Evolutionary conservation across 1,284 basidiomycete species (phyloP).

Genomic region (Anthracocystis walkeri): DNA sequence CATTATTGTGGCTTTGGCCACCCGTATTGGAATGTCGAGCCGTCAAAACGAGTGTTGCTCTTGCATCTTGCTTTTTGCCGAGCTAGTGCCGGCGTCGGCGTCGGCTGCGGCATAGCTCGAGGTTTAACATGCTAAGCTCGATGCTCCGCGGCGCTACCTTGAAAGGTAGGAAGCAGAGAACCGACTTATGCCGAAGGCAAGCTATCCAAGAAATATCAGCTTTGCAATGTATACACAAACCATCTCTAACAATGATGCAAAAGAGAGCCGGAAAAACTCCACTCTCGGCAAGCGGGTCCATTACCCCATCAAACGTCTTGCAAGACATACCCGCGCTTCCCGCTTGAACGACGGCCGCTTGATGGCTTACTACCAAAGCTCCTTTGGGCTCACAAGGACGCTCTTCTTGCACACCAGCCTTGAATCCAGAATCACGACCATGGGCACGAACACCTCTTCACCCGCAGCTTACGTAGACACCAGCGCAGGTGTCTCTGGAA

Average conservation of each 20-base stretch:
- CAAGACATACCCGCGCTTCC: background rate
- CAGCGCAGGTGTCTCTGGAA: constrained; percentile 15
- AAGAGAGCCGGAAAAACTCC: background rate
- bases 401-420: too few relatives aligned
- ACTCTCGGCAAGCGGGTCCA: constrained; percentile 1
- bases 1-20: too few relatives aligned
- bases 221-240: too few relatives aligned
- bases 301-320: constrained; percentile 5
- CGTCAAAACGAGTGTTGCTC: background rate
- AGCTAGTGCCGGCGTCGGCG: too few relatives aligned
- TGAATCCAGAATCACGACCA: background rate
- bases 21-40: background rate
- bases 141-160: too few relatives aligned
- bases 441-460: constrained; percentile 38
- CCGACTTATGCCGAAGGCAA: background rate
- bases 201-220: background rate
- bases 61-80: too few relatives aligned
- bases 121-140: too few relatives aligned
- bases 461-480: constrained; percentile 38
- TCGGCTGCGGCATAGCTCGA: too few relatives aligned
- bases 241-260: too few relatives aligned
- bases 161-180: background rate
- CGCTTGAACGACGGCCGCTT: too few relatives aligned
- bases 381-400: too few relatives aligned
- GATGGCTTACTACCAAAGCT: too few relatives aligned